Percentiles rank a stretch among this genome's conserved stretches.
phyloP scores from a whole-genome alignment of 441 rosid species.

The Adansonia grandidieri region DNA sequence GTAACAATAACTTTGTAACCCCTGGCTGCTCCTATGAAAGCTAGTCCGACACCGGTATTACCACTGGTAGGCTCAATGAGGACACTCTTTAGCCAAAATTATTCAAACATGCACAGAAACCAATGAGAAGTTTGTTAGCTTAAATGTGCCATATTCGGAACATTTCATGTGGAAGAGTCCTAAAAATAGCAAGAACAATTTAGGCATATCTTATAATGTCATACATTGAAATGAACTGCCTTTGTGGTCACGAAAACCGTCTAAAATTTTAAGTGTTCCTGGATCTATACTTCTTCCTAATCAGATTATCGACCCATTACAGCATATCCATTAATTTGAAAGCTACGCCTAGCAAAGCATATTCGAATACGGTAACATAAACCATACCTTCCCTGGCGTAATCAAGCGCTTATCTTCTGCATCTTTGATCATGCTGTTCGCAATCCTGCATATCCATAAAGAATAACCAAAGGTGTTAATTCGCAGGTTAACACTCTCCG shows the following conservation, averaged over 20 bases:
- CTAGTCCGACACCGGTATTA: slow-evolving; percentile 78
- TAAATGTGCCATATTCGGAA: background rate
- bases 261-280: background rate
- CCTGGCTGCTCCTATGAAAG: slow-evolving; percentile 68
- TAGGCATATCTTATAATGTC: background rate
- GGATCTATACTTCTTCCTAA: background rate
- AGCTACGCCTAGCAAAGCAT: slow-evolving; percentile 14
- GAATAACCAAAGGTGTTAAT: background rate
- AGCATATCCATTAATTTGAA: background rate
- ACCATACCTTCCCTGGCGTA: slow-evolving; percentile 71
- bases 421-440: slow-evolving; percentile 75
- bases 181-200: background rate
- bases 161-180: background rate
- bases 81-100: slow-evolving; percentile 43
- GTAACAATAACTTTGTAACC: slow-evolving; percentile 61
- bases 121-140: slow-evolving; percentile 14
- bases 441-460: slow-evolving; percentile 46
- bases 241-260: background rate
- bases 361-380: background rate
- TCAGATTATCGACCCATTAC: background rate
- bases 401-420: slow-evolving; percentile 83
- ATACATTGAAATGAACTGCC: background rate
- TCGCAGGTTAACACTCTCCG: background rate
- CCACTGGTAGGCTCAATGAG: slow-evolving; percentile 70
- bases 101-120: slow-evolving; percentile 17